Base-by-base conservation (phyloP, 73 alveolate genomes). In the Stentor roeselii region DNA sequence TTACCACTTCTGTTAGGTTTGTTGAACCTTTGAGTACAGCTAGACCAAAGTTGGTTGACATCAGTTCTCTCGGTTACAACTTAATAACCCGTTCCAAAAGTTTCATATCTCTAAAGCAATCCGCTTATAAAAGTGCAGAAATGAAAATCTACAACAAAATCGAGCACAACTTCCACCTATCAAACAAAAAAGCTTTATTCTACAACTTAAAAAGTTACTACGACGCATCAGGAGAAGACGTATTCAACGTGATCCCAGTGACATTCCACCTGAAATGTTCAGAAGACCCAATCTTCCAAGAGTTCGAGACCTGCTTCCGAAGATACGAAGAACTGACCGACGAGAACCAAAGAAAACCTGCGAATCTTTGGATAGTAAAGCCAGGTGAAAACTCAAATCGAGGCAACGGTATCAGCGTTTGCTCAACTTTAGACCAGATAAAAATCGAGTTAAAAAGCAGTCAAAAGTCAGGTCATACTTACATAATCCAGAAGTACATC, bases 131-230 rank as follows among this genome's bases (percentile, higher is more conserved):
- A 21, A 21, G 88, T 75, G 36, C 60, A 39, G 86, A 88, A 76
- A 39, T 76, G 30, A 15, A 39, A n/a, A 76, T 76, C 60, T 32
- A 76, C 2, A 76, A 76, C 80, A 67, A 67, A 32, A 21, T 67
- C 37, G 80, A 76, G 84, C 27, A 40, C 27, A 75, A 84, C 87
- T 75, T 67, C 77, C 89, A 75, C 39, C 36, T 75, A 75, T 37
- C 87, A 61, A 84, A 84, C 39, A 61, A 78, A 84, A 36, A 42
- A 38, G 30, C 76, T 30, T 75, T 94, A 4, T 94, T 78, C 84
- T 90, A 87, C 75, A 94, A 92, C 76, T 85, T 94, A 95, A 94
- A 91, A 86, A 60, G 61, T 36, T 94, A 94, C 77, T 94, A 90
- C 84, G 95, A 90, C 39, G 50, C 85, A 0, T 39, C 84, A 27